Evolutionary conservation across 2,329 filamentous ascomycete species (phyloP).

Genomic region (Pestalotiopsis sp.): DNA sequence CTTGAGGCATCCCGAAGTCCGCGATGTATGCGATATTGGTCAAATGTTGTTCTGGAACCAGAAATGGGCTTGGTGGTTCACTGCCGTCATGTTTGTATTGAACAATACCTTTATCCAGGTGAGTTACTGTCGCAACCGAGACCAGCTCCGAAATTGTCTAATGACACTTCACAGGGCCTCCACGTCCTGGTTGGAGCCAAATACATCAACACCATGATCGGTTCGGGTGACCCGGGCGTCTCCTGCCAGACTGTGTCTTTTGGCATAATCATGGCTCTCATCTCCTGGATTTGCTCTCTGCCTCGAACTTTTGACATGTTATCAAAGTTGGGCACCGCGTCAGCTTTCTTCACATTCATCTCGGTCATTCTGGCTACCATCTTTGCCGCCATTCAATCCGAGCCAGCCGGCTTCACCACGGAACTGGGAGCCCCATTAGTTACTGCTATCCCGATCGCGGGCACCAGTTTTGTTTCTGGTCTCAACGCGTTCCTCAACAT

Average conservation of each 20-base stretch:
- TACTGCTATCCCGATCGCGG: conserved; percentile 65
- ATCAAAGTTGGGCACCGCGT: conserved; percentile 76
- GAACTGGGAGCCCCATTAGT: conserved; percentile 67
- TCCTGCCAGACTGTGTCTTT: conserved; percentile 79
- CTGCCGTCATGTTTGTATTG: conserved; percentile 84
- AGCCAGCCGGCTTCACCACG: conserved; percentile 69
- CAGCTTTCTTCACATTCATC: conserved; percentile 86
- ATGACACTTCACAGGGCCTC: conserved; percentile 56
- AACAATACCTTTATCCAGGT: conserved; percentile 93
- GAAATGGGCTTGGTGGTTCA: conserved; percentile 70
- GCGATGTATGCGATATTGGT: conserved; percentile 94
- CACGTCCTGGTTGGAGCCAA: conserved; percentile 85
- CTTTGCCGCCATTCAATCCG: conserved; percentile 76
- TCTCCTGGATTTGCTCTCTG: conserved; percentile 79
- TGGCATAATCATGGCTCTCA: conserved; percentile 71
- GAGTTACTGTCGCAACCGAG: conserved; percentile 17
- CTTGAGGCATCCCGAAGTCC: conserved; percentile 84
- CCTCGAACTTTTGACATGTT: conserved; percentile 84
- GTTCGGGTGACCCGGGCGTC: conserved; percentile 60
- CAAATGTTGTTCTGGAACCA: conserved; percentile 91
- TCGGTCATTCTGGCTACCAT: conserved; percentile 84
- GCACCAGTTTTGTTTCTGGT: conserved; percentile 79
- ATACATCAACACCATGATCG: conserved; percentile 88
- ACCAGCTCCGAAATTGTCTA: conserved; percentile 11
- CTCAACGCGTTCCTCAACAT: conserved; percentile 95